phyloP scores from a whole-genome alignment of 129 eudicot species.

The Rutidosis leptorrhynchoides region DNA sequence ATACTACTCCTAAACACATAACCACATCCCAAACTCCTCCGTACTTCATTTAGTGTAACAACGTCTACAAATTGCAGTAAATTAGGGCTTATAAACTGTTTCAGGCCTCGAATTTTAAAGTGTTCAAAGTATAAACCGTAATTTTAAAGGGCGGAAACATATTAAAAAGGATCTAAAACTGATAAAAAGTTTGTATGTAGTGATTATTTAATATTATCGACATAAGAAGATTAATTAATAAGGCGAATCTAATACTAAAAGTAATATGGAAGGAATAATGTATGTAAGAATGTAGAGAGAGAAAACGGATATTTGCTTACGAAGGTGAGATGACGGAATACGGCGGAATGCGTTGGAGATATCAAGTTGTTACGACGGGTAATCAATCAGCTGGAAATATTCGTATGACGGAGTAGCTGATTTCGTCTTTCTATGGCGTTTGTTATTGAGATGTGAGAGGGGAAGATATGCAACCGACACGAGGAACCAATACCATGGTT shows the following conservation, averaged over 20 bases:
- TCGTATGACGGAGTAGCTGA: too few relatives aligned
- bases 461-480: background rate
- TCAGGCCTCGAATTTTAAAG: background rate
- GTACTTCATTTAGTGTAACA: conserved; percentile 13
- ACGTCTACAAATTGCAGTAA: conserved; percentile 13
- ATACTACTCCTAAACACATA: conserved; percentile 23
- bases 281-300: background rate
- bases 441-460: background rate
- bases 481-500: too few relatives aligned
- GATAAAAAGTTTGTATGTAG: background rate
- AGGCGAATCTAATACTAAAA: background rate
- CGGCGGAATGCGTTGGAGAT: background rate
- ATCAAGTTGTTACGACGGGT: background rate
- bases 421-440: too few relatives aligned
- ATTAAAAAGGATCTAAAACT: background rate
- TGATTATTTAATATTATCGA: background rate
- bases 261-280: background rate
- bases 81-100: conserved; percentile 6
- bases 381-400: background rate
- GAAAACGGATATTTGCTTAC: background rate
- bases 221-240: background rate
- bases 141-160: background rate
- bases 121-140: background rate
- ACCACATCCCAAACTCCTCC: conserved; percentile 21
- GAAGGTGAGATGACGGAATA: background rate